phyloP scores from a whole-genome alignment of 495 filamentous ascomycete genomes.

The Penicillium desertorum region DNA sequence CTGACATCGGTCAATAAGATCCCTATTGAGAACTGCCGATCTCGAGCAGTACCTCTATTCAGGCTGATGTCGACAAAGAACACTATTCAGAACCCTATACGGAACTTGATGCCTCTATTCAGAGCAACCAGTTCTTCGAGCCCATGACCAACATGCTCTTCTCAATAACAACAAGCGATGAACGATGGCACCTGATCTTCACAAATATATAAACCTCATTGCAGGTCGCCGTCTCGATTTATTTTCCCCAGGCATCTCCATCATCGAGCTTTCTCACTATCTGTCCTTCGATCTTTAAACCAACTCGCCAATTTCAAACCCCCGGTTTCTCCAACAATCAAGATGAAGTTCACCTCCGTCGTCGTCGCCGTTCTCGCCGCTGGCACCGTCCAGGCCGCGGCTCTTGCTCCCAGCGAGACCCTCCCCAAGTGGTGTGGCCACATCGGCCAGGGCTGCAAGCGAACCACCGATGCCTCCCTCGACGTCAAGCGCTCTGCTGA shows the following conservation, averaged over 20 bases:
- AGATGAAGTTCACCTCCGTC: conserved; percentile 51
- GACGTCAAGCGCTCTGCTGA: conserved; percentile 53
- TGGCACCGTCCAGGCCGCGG: conserved; percentile 36
- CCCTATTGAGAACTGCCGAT: not conserved
- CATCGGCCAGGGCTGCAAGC: conserved; percentile 40
- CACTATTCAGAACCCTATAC: not conserved
- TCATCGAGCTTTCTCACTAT: conserved; percentile 18
- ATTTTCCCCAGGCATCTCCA: conserved; percentile 10
- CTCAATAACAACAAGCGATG: not conserved
- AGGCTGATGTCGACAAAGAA: conserved; percentile 3
- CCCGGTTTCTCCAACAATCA: conserved; percentile 15
- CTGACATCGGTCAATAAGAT: not conserved
- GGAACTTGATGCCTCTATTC: not conserved
- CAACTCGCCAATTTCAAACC: conserved; percentile 11
- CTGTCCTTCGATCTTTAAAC: conserved; percentile 11
- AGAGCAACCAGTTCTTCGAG: not conserved
- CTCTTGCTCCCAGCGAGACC: conserved; percentile 3
- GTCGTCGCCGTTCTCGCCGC: conserved; percentile 41
- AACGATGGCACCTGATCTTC: not conserved
- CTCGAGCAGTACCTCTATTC: not conserved
- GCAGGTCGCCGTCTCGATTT: not conserved
- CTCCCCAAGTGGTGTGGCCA: conserved; percentile 36
- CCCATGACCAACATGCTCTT: conserved; percentile 8
- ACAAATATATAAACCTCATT: conserved; percentile 1
- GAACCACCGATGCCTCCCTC: conserved; percentile 30